These are phyloP conservation scores for Novymonas esmeraldas DNA, from an alignment of 208 protist genomes.

Conservation along the genomic window DNA sequence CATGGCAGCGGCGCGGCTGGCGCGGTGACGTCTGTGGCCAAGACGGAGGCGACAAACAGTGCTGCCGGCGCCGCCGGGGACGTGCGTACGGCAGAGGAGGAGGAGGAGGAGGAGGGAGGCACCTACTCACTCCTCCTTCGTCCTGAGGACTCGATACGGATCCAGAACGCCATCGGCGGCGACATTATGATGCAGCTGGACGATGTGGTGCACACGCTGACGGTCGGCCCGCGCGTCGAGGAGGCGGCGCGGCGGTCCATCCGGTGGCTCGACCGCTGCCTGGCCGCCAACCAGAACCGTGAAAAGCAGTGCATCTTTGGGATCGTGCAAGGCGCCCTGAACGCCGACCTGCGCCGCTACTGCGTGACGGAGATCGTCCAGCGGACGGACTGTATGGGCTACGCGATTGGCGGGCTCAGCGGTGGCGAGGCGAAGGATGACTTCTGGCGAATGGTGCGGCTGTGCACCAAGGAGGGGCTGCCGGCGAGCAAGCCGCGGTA, in stretches of 20 bases:
- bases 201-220: constrained; percentile 96
- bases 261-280: constrained; percentile 98
- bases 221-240: constrained; percentile 91
- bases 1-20: constrained; percentile 85
- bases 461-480: constrained; percentile 90
- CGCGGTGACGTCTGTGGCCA: constrained; percentile 4
- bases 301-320: constrained; percentile 98
- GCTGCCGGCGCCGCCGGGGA: constrained; percentile 6
- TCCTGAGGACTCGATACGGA: constrained; percentile 98
- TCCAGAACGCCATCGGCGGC: constrained; percentile 98
- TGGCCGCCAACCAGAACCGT: constrained; percentile 92
- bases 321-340: constrained; percentile 98
- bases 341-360: constrained; percentile 84
- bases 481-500: constrained; percentile 96
- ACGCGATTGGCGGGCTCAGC: constrained; percentile 98
- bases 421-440: constrained; percentile 98
- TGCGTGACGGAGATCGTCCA: constrained; percentile 95
- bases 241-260: constrained; percentile 96
- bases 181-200: constrained; percentile 99
- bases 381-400: constrained; percentile 94
- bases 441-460: constrained; percentile 95
- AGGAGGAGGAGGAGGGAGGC: constrained; percentile 13
- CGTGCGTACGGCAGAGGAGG: not conserved
- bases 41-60: constrained; percentile 7
- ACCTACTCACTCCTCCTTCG: constrained; percentile 94